These are phyloP conservation scores for Prunus armeniaca DNA, from an alignment of 306 rosid genomes.

Conservation along the genomic window DNA sequence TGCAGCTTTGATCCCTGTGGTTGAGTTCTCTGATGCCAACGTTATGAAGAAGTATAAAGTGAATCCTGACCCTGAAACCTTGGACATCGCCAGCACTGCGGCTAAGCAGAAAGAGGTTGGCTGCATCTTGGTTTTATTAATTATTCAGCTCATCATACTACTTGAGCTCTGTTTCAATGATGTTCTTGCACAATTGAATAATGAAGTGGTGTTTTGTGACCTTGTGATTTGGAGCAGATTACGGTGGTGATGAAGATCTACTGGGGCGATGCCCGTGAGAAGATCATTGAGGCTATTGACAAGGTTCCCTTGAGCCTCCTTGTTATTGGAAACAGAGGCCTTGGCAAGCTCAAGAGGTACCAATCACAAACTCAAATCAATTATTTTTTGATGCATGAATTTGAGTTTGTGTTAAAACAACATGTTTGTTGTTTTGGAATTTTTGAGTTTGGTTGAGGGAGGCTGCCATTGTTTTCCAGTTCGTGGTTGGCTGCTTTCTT, in stretches of 20 bases:
- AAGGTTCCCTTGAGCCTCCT: constrained; percentile 48
- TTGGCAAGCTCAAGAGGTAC: constrained; percentile 66
- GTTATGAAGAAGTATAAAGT: constrained; percentile 65
- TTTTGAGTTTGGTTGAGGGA: not conserved
- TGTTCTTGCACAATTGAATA: not conserved
- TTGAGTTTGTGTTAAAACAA: not conserved
- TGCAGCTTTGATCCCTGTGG: constrained; percentile 72
- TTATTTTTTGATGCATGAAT: not conserved
- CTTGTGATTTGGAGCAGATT: constrained; percentile 43
- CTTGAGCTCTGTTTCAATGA: not conserved
- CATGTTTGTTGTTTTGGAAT: not conserved
- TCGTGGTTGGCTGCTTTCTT: not conserved
- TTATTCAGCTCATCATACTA: not conserved
- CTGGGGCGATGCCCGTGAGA: constrained; percentile 76
- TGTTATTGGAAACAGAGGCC: constrained; percentile 81
- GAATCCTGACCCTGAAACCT: constrained; percentile 42
- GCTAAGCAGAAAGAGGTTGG: constrained; percentile 51
- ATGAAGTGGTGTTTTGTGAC: not conserved
- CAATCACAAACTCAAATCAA: not conserved
- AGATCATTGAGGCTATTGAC: constrained; percentile 63
- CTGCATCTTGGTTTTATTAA: not conserved
- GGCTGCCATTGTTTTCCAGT: not conserved
- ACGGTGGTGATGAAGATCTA: constrained; percentile 57
- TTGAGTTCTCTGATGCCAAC: constrained; percentile 48
- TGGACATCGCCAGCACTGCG: constrained; percentile 46